phyloP scores from a whole-genome alignment of 2,329 filamentous ascomycete species.

The Dendrostoma leiphaemia region DNA sequence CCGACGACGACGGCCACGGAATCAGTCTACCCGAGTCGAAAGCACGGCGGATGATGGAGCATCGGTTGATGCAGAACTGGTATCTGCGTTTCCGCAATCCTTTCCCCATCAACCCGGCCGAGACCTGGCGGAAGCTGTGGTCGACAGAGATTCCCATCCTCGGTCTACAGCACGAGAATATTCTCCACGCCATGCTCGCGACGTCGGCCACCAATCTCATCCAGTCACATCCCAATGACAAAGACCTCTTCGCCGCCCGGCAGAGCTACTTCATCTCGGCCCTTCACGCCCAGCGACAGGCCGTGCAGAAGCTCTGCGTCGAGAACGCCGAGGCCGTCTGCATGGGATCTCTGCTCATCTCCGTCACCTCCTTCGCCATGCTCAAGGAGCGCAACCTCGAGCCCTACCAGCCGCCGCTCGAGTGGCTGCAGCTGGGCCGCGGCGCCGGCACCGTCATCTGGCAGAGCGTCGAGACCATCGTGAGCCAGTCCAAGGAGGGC shows the following conservation, averaged over 20 bases:
- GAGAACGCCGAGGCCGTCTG: slow-evolving; percentile 26
- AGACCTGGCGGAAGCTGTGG: slow-evolving; percentile 23
- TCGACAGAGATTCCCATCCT: slow-evolving; percentile 20
- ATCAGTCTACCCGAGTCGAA: slow-evolving; percentile 24
- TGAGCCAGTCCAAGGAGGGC: slow-evolving; percentile 38
- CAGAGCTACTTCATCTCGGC: slow-evolving; percentile 27
- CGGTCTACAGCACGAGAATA: slow-evolving; percentile 24
- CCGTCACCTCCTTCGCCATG: slow-evolving; percentile 26
- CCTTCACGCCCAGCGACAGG: slow-evolving; percentile 25
- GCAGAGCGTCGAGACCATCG: slow-evolving; percentile 23
- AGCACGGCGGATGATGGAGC: slow-evolving; percentile 25
- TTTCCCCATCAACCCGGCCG: slow-evolving; percentile 19
- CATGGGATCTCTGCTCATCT: slow-evolving; percentile 24
- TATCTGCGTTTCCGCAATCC: slow-evolving; percentile 18
- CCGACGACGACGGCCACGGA: slow-evolving; percentile 6
- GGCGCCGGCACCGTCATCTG: slow-evolving; percentile 26
- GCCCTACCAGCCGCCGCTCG: slow-evolving; percentile 25
- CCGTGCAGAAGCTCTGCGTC: slow-evolving; percentile 21
- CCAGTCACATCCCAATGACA: slow-evolving; percentile 16
- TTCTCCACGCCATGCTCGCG: slow-evolving; percentile 24
- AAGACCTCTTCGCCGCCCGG: slow-evolving; percentile 23
- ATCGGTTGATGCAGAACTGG: slow-evolving; percentile 28
- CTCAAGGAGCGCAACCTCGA: slow-evolving; percentile 24
- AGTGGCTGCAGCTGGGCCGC: slow-evolving; percentile 27
- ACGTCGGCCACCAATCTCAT: slow-evolving; percentile 25